Evolutionary conservation across 768 basidiomycete species (phyloP).

Genomic region (Termitomyces titanicus): DNA sequence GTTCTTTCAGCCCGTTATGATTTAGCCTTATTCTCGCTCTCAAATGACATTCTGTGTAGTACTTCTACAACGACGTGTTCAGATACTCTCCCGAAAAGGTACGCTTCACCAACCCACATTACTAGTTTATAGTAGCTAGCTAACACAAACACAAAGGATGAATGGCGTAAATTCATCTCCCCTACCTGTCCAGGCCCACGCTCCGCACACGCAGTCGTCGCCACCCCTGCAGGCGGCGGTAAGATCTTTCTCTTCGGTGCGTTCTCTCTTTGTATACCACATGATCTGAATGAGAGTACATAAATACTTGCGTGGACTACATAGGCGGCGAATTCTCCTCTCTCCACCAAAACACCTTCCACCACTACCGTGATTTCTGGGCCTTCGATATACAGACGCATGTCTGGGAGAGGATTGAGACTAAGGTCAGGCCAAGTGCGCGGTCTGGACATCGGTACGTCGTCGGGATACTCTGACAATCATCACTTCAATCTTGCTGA

Average conservation of each 20-base stretch:
- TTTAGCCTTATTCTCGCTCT: too few species aligned
- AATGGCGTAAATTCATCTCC: constrained; percentile 86
- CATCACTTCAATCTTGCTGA: too few species aligned
- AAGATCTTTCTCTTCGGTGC: constrained; percentile 81
- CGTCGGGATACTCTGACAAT: too few species aligned
- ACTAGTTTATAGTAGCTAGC: not conserved
- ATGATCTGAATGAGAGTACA: too few species aligned
- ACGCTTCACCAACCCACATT: not conserved
- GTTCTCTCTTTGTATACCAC: constrained; percentile 3
- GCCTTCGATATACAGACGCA: constrained; percentile 77
- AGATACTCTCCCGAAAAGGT: constrained; percentile 84
- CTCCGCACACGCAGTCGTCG: constrained; percentile 81
- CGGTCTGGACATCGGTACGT: constrained; percentile 78
- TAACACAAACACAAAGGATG: constrained; percentile 48
- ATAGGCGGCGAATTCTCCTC: constrained; percentile 85
- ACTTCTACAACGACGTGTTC: constrained; percentile 87
- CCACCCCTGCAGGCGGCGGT: constrained; percentile 74
- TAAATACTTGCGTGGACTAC: too few species aligned
- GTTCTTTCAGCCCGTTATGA: too few species aligned
- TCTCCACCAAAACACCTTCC: constrained; percentile 77
- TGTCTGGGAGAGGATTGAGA: constrained; percentile 86
- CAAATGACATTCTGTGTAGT: constrained; percentile 33
- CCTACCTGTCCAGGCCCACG: constrained; percentile 85
- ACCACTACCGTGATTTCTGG: constrained; percentile 91
- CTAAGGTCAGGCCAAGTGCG: constrained; percentile 74